Percentiles rank a stretch among this genome's conserved stretches.
Conservation (phyloP, 306 rosid species). For the Glycine latifolia region DNA sequence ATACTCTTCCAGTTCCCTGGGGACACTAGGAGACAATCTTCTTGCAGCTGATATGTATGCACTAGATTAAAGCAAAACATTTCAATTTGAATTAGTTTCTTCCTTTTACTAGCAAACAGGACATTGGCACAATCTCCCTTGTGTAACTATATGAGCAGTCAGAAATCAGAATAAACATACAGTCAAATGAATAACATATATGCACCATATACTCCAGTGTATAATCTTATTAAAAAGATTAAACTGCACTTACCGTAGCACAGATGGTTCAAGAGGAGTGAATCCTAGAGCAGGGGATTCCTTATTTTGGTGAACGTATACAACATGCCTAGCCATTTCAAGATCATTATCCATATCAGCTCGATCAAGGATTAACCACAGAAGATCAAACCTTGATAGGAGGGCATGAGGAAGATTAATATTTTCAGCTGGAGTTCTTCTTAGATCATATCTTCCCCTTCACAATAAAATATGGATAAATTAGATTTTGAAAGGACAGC, state of each 20-base stretch:
- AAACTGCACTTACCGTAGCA: conserved; percentile 74
- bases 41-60: conserved; percentile 96
- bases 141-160: conserved; percentile 30
- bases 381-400: conserved; percentile 92
- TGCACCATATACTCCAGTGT: conserved; percentile 5
- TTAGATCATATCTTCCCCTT: conserved; percentile 98
- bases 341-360: conserved; percentile 98
- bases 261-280: conserved; percentile 94
- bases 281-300: conserved; percentile 95
- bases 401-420: conserved; percentile 98
- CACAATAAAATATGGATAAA: conserved; percentile 44
- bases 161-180: conserved; percentile 31
- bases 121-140: conserved; percentile 17
- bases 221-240: conserved; percentile 1
- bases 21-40: conserved; percentile 85
- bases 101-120: conserved; percentile 26
- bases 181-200: conserved; percentile 18
- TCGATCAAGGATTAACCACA: conserved; percentile 98
- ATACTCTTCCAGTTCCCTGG: conserved; percentile 90
- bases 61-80: conserved; percentile 51
- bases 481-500: conserved; percentile 43
- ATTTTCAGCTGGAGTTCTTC: conserved; percentile 98
- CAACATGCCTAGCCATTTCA: conserved; percentile 97
- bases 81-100: conserved; percentile 21
- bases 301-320: conserved; percentile 90